Evolutionary conservation across 495 filamentous ascomycete genomes (phyloP).

Genomic region (Trichoderma virens): DNA sequence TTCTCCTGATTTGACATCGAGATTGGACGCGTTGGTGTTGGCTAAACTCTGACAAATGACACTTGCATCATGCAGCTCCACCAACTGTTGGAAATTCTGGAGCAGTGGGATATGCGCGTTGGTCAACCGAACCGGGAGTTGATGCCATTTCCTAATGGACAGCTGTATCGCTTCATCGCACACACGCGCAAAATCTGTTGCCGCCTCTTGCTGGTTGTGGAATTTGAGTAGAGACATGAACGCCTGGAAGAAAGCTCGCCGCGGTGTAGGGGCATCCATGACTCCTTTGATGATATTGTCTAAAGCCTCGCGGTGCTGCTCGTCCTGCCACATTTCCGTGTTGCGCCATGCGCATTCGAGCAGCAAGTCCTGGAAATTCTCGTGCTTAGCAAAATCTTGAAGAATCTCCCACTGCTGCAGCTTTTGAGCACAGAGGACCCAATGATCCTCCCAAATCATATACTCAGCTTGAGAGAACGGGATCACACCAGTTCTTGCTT

Average conservation of each 20-base stretch:
- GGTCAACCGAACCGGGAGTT: conserved; percentile 84
- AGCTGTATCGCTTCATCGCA: conserved; percentile 96
- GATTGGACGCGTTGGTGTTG: conserved; percentile 72
- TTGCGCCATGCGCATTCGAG: conserved; percentile 92
- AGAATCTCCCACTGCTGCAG: conserved; percentile 98
- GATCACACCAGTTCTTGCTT: conserved; percentile 83
- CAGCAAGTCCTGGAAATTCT: conserved; percentile 96
- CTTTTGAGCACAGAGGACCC: conserved; percentile 95
- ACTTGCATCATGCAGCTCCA: conserved; percentile 95
- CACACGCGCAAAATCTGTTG: conserved; percentile 73
- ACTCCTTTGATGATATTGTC: conserved; percentile 89
- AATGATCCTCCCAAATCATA: conserved; percentile 99
- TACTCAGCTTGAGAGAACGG: conserved; percentile 97
- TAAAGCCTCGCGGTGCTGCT: conserved; percentile 77
- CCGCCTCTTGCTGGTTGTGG: conserved; percentile 76
- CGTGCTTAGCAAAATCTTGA: conserved; percentile 96
- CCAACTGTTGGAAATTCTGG: conserved; percentile 97
- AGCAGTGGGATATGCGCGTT: conserved; percentile 92
- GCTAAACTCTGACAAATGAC: conserved; percentile 86
- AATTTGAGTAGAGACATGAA: conserved; percentile 94
- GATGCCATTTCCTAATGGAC: conserved; percentile 96
- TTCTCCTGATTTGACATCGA: conserved; percentile 91
- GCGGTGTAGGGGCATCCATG: conserved; percentile 91
- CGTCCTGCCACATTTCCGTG: conserved; percentile 83
- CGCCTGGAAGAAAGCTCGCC: conserved; percentile 91